These are phyloP conservation scores for Mycena kentingensis DNA, from an alignment of 768 basidiomycete genomes.

Conservation along the genomic window DNA sequence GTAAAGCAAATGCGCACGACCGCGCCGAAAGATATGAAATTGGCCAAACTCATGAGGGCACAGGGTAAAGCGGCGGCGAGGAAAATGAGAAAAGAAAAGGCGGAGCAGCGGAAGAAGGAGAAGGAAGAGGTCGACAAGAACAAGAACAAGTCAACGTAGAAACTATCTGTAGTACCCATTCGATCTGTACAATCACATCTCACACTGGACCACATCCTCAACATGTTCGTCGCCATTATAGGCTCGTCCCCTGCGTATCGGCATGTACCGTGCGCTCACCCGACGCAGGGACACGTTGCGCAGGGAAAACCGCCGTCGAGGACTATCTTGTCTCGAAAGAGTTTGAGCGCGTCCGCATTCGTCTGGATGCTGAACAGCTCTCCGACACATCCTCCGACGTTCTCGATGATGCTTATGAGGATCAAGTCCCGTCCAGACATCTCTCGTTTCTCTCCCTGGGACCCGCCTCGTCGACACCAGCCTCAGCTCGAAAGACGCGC, in stretches of 20 bases:
- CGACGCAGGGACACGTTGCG: slow-evolving; percentile 55
- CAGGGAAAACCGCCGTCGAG: slow-evolving; percentile 65
- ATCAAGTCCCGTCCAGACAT: slow-evolving; percentile 29
- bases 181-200: no score
- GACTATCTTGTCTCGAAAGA: slow-evolving; percentile 62
- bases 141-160: neutral
- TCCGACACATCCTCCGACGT: slow-evolving; percentile 17
- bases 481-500: slow-evolving; percentile 22
- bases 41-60: slow-evolving; percentile 58
- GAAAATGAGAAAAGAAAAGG: slow-evolving; percentile 28
- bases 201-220: neutral
- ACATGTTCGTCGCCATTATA: slow-evolving; percentile 22
- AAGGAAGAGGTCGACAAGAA: neutral
- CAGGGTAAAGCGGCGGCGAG: slow-evolving; percentile 54
- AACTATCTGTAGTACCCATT: no score
- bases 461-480: slow-evolving; percentile 34
- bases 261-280: neutral
- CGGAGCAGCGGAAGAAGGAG: slow-evolving; percentile 2
- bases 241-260: neutral
- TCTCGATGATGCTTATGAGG: slow-evolving; percentile 14
- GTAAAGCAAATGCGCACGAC: slow-evolving; percentile 81
- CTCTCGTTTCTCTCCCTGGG: slow-evolving; percentile 44
- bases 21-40: slow-evolving; percentile 77
- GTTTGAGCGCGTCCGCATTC: slow-evolving; percentile 54
- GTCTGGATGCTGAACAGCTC: slow-evolving; percentile 7